Conservation (phyloP, 2,329 filamentous ascomycete species). For the Neopestalotiopsis sp. region DNA sequence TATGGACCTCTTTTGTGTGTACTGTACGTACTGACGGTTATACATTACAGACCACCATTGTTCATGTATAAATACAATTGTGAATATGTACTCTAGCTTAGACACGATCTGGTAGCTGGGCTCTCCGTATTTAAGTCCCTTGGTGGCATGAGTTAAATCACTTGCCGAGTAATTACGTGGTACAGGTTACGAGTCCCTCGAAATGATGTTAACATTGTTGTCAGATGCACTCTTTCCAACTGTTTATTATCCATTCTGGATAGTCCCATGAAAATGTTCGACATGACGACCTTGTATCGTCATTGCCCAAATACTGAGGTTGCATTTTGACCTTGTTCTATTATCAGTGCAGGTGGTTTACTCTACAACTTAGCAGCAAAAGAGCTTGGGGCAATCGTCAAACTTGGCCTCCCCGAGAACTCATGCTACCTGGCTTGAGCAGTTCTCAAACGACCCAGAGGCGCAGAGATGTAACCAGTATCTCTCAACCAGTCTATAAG, state of each 20-base stretch:
- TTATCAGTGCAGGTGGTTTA: not conserved
- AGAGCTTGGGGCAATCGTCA: not conserved
- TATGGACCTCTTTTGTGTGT: no score
- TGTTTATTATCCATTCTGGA: no score
- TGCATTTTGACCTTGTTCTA: not conserved
- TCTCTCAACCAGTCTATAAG: conserved; percentile 6
- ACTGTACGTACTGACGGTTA: no score
- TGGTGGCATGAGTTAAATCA: not conserved
- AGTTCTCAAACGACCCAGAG: not conserved
- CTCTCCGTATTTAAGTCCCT: not conserved
- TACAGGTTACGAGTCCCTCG: not conserved
- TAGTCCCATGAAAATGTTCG: no score
- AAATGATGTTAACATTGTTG: not conserved
- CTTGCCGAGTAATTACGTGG: not conserved
- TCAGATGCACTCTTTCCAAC: no score
- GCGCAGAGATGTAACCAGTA: not conserved
- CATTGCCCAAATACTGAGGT: not conserved
- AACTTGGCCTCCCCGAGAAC: not conserved
- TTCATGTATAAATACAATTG: no score
- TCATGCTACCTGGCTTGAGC: not conserved
- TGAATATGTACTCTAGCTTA: no score
- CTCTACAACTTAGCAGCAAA: not conserved
- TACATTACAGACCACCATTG: no score
- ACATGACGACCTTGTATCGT: not conserved
- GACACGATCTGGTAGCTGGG: not conserved